These are phyloP conservation scores for Apophysomyces sp. DNA, from an alignment of 371 early-diverging fungal species.

Conservation along the genomic window DNA sequence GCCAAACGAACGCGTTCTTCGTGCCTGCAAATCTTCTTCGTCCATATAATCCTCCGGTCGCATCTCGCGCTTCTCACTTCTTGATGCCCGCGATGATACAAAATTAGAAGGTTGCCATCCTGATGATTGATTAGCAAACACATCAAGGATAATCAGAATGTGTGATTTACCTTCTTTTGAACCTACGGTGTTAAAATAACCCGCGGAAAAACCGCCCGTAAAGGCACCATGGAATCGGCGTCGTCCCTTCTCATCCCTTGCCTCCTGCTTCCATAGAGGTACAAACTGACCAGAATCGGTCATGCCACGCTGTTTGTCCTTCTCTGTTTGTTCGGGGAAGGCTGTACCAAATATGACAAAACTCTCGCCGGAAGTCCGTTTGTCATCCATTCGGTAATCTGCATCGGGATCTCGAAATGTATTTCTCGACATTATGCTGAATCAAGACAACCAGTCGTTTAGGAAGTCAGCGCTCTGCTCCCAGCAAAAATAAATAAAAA, in stretches of 20 bases:
- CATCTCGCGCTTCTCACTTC: conserved; percentile 40
- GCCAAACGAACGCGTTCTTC: neutral
- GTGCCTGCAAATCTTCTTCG: conserved; percentile 81
- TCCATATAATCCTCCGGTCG: conserved; percentile 91
- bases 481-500: neutral
- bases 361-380: conserved; percentile 17
- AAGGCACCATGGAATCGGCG: conserved; percentile 93
- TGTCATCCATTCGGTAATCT: neutral
- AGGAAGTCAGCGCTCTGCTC: neutral
- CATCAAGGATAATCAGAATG: neutral
- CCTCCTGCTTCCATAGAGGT: conserved; percentile 60
- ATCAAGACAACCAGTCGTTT: neutral
- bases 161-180: conserved; percentile 83
- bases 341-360: conserved; percentile 50
- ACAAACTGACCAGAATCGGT: conserved; percentile 50
- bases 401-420: neutral
- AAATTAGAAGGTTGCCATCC: conserved; percentile 81
- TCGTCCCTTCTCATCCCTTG: conserved; percentile 80
- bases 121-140: conserved; percentile 16
- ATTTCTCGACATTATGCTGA: neutral
- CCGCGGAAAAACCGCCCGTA: conserved; percentile 93
- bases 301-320: conserved; percentile 36
- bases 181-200: conserved; percentile 94
- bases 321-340: conserved; percentile 50
- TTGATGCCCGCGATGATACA: conserved; percentile 59